Evolutionary conservation across 2,329 filamentous ascomycete genomes (phyloP).

Genomic region (Seiridium cupressi): DNA sequence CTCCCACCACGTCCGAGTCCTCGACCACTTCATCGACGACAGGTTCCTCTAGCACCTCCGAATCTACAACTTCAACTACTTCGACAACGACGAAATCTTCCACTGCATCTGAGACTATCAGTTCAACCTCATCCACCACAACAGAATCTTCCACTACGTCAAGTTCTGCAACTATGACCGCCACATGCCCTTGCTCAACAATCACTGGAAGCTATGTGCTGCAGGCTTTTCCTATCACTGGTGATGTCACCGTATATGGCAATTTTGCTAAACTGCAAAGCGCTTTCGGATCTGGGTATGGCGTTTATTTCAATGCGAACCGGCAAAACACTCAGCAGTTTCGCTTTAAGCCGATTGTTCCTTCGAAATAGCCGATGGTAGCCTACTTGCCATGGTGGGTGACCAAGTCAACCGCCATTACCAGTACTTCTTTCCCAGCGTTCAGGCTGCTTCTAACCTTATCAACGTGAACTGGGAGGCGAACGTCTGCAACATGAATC

Average conservation of each 20-base stretch:
- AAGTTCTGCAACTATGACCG: neutral
- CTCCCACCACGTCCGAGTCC: neutral
- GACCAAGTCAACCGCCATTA: neutral
- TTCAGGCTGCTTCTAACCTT: neutral
- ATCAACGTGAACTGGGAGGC: neutral
- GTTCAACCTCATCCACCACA: neutral
- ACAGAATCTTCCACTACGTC: neutral
- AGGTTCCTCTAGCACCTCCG: neutral
- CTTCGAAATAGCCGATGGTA: neutral
- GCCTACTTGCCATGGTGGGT: neutral
- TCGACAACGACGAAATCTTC: neutral
- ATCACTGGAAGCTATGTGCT: neutral
- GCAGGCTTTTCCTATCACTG: neutral
- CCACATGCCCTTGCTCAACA: neutral
- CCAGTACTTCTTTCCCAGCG: slow-evolving; percentile 3
- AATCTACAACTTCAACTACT: neutral
- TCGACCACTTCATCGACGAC: neutral
- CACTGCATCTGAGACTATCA: neutral
- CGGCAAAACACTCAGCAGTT: slow-evolving; percentile 1
- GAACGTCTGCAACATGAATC: neutral
- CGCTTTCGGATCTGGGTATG: neutral
- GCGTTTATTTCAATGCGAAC: neutral
- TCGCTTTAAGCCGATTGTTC: neutral
- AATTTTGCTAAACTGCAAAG: neutral
- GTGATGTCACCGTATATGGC: neutral